Base-by-base conservation (phyloP, 176 grass and related monocot genomes). In the Musa beccarii region DNA sequence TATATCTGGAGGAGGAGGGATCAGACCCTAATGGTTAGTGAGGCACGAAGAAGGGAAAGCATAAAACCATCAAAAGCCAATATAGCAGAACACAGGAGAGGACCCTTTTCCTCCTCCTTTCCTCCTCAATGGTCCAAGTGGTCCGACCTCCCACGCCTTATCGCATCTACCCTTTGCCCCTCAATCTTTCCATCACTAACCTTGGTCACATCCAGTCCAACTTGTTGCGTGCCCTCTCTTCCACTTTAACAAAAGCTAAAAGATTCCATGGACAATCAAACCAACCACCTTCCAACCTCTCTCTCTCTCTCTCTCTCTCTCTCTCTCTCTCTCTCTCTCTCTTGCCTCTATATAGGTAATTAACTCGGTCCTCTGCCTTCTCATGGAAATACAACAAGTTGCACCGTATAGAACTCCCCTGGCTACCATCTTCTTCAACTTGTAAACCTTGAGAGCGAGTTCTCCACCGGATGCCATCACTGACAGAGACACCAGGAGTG, bases 151-250 rank as follows among this genome's bases (percentile, higher is more conserved):
- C 57, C 57, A 12, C 26, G 28, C 63, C 10, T 24, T 65, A 11
- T 23, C 22, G 17, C 20, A 15, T 65, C 19, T n/a, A 23, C 22
- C 63, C 63, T 21, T 24, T n/a, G 11, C 19, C 20, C 63, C 63
- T 6, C 63, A 65, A 65, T 65, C 63, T 65, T 24, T 65, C 63
- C 19, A 65, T 65, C 63, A 65, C 63, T 65, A 65, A 65, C 63
- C 63, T 65, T 65, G 63, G 63, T 65, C 63, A 65, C 63, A 65
- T 65, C 63, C 19, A 65, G 26, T 8, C 63, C 63, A 65, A 65
- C 19, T 65, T 65, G 63, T 11, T 20, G 11, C 4, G 34, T 65
- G n/a, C 63, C 22, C 63, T 24, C 63, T 26, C 19, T 65, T 24
- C 63, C 19, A 65, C 63, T 65, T 25, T 65, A 65, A 65, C 22